These are phyloP conservation scores for Coniella lustricola DNA, from an alignment of 2,329 filamentous ascomycete genomes.

Conservation along the genomic window DNA sequence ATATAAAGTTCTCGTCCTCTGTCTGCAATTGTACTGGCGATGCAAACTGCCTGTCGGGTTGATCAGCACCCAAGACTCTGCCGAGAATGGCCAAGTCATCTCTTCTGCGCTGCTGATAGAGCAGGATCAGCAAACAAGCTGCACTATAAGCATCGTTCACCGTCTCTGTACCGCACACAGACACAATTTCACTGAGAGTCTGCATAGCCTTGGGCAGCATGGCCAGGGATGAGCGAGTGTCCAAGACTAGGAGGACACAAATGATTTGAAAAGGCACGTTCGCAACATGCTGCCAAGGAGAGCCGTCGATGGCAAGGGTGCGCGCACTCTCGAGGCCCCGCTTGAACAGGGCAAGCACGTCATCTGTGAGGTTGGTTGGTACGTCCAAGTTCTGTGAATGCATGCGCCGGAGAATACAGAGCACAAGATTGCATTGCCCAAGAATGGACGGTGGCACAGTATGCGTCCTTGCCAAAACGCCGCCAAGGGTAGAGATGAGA, in stretches of 20 bases:
- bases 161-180: conserved; percentile 37
- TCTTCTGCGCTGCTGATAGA: conserved; percentile 45
- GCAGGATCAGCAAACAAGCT: conserved; percentile 43
- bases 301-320: conserved; percentile 34
- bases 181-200: conserved; percentile 34
- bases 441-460: conserved; percentile 35
- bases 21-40: conserved; percentile 1
- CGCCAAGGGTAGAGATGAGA: conserved; percentile 34
- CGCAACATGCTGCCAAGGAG: conserved; percentile 53
- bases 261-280: conserved; percentile 55
- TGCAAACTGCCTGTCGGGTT: conserved; percentile 20
- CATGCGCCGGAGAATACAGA: conserved; percentile 49
- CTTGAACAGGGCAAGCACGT: conserved; percentile 38
- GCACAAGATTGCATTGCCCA: conserved; percentile 46
- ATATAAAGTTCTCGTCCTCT: conserved; percentile 29
- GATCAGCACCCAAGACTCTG: conserved; percentile 32
- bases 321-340: conserved; percentile 40
- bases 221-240: conserved; percentile 40
- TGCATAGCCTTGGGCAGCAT: conserved; percentile 45
- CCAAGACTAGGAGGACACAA: conserved; percentile 48
- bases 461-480: conserved; percentile 34
- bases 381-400: conserved; percentile 42
- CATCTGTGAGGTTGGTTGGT: conserved; percentile 34
- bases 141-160: conserved; percentile 48
- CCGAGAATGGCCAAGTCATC: conserved; percentile 32